Evolutionary conservation across 345 rosid species (phyloP).

Genomic region (Diplotaxis tenuifolia): DNA sequence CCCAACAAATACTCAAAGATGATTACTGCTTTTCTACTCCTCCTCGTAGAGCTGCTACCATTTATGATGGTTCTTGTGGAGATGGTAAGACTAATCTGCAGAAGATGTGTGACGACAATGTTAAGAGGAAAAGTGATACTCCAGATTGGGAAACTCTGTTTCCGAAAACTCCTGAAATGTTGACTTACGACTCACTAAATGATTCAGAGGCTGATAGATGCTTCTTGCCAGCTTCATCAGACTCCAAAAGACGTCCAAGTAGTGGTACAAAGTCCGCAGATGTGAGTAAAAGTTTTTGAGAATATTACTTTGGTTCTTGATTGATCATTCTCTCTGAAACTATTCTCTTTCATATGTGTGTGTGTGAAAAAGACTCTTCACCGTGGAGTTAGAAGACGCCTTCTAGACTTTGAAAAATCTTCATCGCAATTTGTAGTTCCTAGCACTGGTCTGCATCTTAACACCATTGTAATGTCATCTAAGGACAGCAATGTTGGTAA

Average conservation of each 20-base stretch:
- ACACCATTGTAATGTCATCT: constrained; percentile 60
- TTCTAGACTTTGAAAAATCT: constrained; percentile 69
- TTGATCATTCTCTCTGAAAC: constrained; percentile 8
- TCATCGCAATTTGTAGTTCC: constrained; percentile 62
- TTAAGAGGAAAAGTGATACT: constrained; percentile 30
- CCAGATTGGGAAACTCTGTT: constrained; percentile 49
- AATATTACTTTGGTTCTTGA: background rate
- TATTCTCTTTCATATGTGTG: background rate
- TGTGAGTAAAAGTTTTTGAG: constrained; percentile 1
- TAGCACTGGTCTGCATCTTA: constrained; percentile 89
- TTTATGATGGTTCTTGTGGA: constrained; percentile 21
- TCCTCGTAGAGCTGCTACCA: constrained; percentile 36
- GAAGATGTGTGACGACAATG: constrained; percentile 31
- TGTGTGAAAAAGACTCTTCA: constrained; percentile 45
- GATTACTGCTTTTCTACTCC: constrained; percentile 47
- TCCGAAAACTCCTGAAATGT: constrained; percentile 3
- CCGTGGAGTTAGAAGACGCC: constrained; percentile 79
- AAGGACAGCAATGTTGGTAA: constrained; percentile 41
- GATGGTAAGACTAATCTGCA: constrained; percentile 26
- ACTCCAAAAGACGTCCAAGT: constrained; percentile 33
- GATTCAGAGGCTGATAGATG: constrained; percentile 64
- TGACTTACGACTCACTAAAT: constrained; percentile 37
- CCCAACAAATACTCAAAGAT: constrained; percentile 43
- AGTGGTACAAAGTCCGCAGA: constrained; percentile 23
- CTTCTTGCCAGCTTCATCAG: constrained; percentile 38